Evolutionary conservation across 306 rosid species (phyloP).

Genomic region (Hippophae tibetana): DNA sequence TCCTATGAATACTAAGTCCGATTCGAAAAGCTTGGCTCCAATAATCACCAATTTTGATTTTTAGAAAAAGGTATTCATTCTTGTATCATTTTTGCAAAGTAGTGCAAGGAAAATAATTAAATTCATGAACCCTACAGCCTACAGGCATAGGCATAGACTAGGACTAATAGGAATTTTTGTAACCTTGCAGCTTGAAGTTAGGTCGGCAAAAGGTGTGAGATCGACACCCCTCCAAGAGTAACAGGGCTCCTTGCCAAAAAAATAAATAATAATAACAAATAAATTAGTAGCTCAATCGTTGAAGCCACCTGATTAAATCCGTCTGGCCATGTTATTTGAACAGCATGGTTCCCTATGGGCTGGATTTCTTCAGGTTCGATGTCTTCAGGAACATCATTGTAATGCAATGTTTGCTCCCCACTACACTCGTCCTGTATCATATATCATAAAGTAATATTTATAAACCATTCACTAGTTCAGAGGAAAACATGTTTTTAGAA

Average conservation of each 20-base stretch:
- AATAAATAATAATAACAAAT: not conserved
- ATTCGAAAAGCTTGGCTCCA: too few relatives aligned
- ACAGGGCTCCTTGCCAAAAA: not conserved
- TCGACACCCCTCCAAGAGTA: not conserved
- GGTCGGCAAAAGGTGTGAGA: too few relatives aligned
- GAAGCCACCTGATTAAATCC: conserved; percentile 81
- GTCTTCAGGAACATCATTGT: conserved; percentile 68
- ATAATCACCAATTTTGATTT: too few relatives aligned
- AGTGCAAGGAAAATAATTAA: too few relatives aligned
- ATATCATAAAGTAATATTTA: not conserved
- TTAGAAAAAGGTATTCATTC: too few relatives aligned
- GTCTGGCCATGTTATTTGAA: conserved; percentile 85
- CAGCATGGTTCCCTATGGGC: conserved; percentile 95
- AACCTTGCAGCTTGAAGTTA: too few relatives aligned
- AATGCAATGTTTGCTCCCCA: conserved; percentile 86
- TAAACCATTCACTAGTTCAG: conserved; percentile 11
- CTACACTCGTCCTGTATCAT: conserved; percentile 86
- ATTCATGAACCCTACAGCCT: too few relatives aligned
- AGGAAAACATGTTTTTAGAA: not conserved
- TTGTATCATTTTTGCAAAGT: too few relatives aligned
- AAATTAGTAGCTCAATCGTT: not conserved
- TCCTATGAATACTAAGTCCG: too few relatives aligned
- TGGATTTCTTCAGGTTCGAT: conserved; percentile 89
- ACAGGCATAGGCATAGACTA: too few relatives aligned
- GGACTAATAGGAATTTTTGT: too few relatives aligned